Percentiles rank a stretch among this genome's conserved stretches.
phyloP scores from a whole-genome alignment of 2,329 filamentous ascomycete genomes.

The Colletotrichum brevisporum region DNA sequence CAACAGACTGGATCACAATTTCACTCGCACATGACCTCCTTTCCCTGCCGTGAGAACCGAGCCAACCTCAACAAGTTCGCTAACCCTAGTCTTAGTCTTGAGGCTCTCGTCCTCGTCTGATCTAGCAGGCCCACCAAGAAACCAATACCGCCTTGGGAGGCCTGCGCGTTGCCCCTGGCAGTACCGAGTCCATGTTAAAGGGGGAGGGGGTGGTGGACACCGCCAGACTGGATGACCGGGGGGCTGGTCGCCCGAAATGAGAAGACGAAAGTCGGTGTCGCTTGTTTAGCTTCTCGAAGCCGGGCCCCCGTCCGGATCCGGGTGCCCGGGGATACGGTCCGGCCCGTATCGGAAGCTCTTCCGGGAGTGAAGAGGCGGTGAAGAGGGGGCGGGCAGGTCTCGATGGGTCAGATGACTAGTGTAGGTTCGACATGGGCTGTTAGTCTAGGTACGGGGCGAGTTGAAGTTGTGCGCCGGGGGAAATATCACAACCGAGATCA shows the following conservation, averaged over 20 bases:
- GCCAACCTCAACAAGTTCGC: too few relatives aligned
- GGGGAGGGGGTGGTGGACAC: constrained; percentile 1
- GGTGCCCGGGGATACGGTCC: constrained; percentile 25
- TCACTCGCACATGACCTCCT: neutral
- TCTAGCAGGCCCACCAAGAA: too few relatives aligned
- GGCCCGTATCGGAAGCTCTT: constrained; percentile 25
- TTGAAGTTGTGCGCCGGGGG: too few relatives aligned
- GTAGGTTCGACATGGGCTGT: neutral
- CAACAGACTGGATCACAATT: constrained; percentile 8
- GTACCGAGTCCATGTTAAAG: too few relatives aligned
- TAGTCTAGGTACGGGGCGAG: too few relatives aligned
- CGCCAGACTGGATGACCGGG: neutral
- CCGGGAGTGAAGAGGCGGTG: constrained; percentile 33
- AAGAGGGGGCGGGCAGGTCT: neutral
- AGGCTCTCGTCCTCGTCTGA: too few relatives aligned
- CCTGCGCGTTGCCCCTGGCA: too few relatives aligned
- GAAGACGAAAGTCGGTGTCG: constrained; percentile 1
- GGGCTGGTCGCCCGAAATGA: neutral
- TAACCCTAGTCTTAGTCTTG: too few relatives aligned
- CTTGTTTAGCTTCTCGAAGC: neutral
- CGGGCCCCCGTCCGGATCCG: constrained; percentile 14
- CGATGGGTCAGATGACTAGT: neutral
- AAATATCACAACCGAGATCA: too few relatives aligned
- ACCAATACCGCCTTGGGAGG: too few relatives aligned
- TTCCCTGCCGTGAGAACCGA: too few relatives aligned